Percentiles rank a stretch among this genome's conserved stretches.
These are phyloP conservation scores for Annulohypoxylon nitens DNA, from an alignment of 495 filamentous ascomycete genomes.

Conservation along the genomic window DNA sequence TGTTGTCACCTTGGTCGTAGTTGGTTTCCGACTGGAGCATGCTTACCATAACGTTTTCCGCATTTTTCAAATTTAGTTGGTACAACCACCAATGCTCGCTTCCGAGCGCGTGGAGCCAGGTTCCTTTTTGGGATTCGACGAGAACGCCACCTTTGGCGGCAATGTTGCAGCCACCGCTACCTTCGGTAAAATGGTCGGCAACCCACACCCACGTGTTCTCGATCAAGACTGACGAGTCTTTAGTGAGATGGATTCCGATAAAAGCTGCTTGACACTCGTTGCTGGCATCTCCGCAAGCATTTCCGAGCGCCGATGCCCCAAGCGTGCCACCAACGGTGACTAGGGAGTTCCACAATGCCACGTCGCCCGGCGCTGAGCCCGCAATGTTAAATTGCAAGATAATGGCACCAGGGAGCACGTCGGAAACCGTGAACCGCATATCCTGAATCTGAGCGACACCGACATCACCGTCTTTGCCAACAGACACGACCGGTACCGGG, in stretches of 20 bases:
- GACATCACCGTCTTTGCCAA: constrained; percentile 68
- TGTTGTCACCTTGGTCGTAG: constrained; percentile 87
- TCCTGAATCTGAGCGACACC: constrained; percentile 71
- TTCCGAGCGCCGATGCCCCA: constrained; percentile 55
- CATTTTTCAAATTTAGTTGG: constrained; percentile 79
- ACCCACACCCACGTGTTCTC: constrained; percentile 82
- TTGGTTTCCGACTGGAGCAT: constrained; percentile 91
- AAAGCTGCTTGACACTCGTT: constrained; percentile 71
- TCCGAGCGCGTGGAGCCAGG: constrained; percentile 75
- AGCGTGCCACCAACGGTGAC: constrained; percentile 71
- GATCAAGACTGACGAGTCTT: constrained; percentile 68
- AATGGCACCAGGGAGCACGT: constrained; percentile 63
- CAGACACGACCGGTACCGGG: constrained; percentile 69
- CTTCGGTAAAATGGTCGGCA: constrained; percentile 79
- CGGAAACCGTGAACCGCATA: constrained; percentile 63
- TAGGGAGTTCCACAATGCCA: constrained; percentile 72
- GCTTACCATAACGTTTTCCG: constrained; percentile 80
- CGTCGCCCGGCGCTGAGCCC: constrained; percentile 65
- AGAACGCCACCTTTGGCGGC: constrained; percentile 64
- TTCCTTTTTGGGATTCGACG: constrained; percentile 68
- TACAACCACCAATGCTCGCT: constrained; percentile 83
- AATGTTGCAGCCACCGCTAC: constrained; percentile 59
- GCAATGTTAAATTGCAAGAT: constrained; percentile 71
- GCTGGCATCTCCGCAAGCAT: constrained; percentile 57
- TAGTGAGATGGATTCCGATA: constrained; percentile 73